A percentile compares a stretch with the other conserved stretches of the same genome.
These are phyloP conservation scores for Penicillium nordicum DNA, from an alignment of 2,329 filamentous ascomycete species.

Conservation along the genomic window DNA sequence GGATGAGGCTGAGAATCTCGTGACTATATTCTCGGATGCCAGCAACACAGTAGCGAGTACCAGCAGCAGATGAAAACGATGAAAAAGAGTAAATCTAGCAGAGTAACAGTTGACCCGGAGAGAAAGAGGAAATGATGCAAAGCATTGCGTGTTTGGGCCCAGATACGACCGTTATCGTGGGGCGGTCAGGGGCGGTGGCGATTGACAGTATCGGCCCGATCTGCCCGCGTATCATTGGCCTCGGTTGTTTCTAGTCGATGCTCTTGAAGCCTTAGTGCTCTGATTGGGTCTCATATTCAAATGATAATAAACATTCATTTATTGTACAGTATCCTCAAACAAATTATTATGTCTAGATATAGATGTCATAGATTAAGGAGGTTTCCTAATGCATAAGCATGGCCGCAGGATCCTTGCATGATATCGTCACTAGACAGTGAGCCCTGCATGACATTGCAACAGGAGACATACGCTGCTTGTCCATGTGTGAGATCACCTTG, in stretches of 20 bases:
- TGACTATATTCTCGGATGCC: background rate
- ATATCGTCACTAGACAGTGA: background rate
- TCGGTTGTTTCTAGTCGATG: background rate
- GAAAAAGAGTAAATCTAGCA: background rate
- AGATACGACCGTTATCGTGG: conserved; percentile 9
- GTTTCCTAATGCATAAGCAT: background rate
- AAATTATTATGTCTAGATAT: background rate
- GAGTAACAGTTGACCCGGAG: background rate
- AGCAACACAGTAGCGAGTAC: background rate
- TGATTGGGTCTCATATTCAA: background rate
- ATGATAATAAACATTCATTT: background rate
- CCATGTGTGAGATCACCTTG: no score
- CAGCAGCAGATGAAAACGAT: background rate
- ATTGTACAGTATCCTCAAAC: background rate
- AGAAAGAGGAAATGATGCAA: background rate
- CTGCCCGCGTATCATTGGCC: background rate
- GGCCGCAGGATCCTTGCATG: background rate
- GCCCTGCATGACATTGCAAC: background rate
- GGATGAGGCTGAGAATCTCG: conserved; percentile 5
- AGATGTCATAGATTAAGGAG: background rate
- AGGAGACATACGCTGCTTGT: background rate
- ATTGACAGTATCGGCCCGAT: conserved; percentile 6
- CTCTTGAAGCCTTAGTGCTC: background rate
- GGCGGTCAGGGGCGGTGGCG: conserved; percentile 9
- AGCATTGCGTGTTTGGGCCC: conserved; percentile 1